Evolutionary conservation across 1,284 basidiomycete species (phyloP).

Genomic region (Sutorius eximius): DNA sequence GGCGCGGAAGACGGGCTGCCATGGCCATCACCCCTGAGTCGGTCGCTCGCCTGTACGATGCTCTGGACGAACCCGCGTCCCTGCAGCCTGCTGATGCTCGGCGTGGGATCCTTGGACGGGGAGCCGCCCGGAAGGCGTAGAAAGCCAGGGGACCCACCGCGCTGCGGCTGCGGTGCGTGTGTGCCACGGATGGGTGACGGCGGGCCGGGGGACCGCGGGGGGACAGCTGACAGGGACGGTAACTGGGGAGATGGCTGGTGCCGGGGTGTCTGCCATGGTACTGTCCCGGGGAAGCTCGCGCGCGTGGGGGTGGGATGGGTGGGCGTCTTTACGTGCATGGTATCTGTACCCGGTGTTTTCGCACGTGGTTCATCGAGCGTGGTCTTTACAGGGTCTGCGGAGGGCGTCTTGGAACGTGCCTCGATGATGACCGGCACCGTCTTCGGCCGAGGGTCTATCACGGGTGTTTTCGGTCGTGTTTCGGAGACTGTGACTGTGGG

Average conservation of each 20-base stretch:
- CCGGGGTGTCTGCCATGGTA: slow-evolving; percentile 31
- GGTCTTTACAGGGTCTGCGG: slow-evolving; percentile 16
- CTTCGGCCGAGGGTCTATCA: slow-evolving; percentile 16
- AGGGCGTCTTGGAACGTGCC: slow-evolving; percentile 26
- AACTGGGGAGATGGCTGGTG: slow-evolving; percentile 26
- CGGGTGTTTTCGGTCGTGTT: slow-evolving; percentile 17
- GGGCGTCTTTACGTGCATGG: slow-evolving; percentile 17
- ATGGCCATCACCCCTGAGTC: slow-evolving; percentile 42
- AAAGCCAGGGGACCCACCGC: slow-evolving; percentile 58
- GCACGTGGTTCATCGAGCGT: slow-evolving; percentile 21
- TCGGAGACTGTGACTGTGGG: slow-evolving; percentile 5
- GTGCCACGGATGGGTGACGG: slow-evolving; percentile 53
- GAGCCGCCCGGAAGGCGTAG: slow-evolving; percentile 43
- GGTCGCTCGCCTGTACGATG: slow-evolving; percentile 67
- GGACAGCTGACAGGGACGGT: slow-evolving; percentile 20
- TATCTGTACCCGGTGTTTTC: slow-evolving; percentile 22
- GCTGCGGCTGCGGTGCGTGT: slow-evolving; percentile 47
- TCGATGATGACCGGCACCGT: slow-evolving; percentile 13
- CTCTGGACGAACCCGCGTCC: slow-evolving; percentile 81
- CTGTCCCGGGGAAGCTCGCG: slow-evolving; percentile 13
- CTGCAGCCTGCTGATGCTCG: slow-evolving; percentile 76
- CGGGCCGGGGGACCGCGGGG: slow-evolving; percentile 34
- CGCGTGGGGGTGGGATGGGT: slow-evolving; percentile 18
- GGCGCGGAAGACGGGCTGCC: slow-evolving; percentile 20
- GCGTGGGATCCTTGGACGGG: slow-evolving; percentile 67